These are phyloP conservation scores for Murraya paniculata DNA, from an alignment of 345 rosid species.

Conservation along the genomic window DNA sequence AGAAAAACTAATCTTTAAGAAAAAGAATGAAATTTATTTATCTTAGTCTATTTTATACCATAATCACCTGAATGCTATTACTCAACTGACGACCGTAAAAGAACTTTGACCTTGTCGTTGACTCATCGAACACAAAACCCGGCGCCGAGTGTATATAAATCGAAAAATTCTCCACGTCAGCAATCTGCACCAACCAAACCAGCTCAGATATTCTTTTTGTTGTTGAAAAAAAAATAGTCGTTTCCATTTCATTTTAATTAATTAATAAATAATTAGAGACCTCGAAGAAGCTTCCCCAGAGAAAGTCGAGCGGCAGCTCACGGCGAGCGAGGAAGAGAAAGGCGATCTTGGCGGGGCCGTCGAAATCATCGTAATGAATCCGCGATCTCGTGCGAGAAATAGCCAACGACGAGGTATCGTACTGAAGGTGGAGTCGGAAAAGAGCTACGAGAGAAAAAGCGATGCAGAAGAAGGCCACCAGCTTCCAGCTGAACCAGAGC, in stretches of 20 bases:
- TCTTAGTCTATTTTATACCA: background rate
- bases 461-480: slow-evolving; percentile 46
- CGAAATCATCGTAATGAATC: slow-evolving; percentile 23
- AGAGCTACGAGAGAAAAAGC: slow-evolving; percentile 52
- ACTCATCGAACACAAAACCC: slow-evolving; percentile 69
- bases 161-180: slow-evolving; percentile 59
- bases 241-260: too few species aligned
- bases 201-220: background rate
- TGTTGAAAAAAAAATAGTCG: too few species aligned
- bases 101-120: slow-evolving; percentile 65
- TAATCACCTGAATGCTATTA: slow-evolving; percentile 59
- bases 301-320: slow-evolving; percentile 63
- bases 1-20: background rate
- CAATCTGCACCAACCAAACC: slow-evolving; percentile 37
- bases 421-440: slow-evolving; percentile 39
- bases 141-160: slow-evolving; percentile 75
- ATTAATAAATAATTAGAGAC: slow-evolving; percentile 20
- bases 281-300: slow-evolving; percentile 75
- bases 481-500: slow-evolving; percentile 65
- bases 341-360: slow-evolving; percentile 58
- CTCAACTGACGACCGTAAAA: slow-evolving; percentile 70
- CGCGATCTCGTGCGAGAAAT: slow-evolving; percentile 38
- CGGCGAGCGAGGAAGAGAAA: slow-evolving; percentile 59
- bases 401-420: slow-evolving; percentile 23
- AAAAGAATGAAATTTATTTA: background rate